Evolutionary conservation across 2,329 filamentous ascomycete genomes (phyloP).

Genomic region (Annulohypoxylon truncatum): DNA sequence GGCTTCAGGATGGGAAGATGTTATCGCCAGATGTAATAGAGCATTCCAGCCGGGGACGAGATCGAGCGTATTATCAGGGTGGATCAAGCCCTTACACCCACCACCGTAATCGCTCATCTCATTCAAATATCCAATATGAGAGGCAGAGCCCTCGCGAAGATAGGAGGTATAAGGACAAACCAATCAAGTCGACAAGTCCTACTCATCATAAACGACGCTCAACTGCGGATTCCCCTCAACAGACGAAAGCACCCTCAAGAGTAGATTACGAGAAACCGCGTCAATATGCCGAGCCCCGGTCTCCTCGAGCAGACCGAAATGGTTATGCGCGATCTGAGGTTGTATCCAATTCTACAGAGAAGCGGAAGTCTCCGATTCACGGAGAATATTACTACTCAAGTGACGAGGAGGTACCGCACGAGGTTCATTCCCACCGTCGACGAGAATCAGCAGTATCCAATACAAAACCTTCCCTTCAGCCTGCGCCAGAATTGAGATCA

Average conservation of each 20-base stretch:
- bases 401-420: conserved; percentile 47
- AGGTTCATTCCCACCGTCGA: conserved; percentile 36
- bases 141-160: conserved; percentile 38
- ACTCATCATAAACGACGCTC: conserved; percentile 43
- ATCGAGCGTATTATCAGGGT: conserved; percentile 47
- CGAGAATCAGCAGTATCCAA: conserved; percentile 42
- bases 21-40: conserved; percentile 61
- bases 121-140: conserved; percentile 39
- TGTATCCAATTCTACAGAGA: conserved; percentile 39
- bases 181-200: conserved; percentile 40
- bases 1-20: conserved; percentile 52
- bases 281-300: conserved; percentile 33
- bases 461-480: conserved; percentile 39
- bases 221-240: conserved; percentile 43
- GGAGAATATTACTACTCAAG: conserved; percentile 47
- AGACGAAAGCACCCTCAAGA: conserved; percentile 41
- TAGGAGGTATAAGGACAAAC: conserved; percentile 41
- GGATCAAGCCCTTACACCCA: conserved; percentile 38
- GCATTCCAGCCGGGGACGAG: conserved; percentile 48
- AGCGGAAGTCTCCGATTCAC: conserved; percentile 37
- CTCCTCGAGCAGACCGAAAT: conserved; percentile 39
- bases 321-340: conserved; percentile 39
- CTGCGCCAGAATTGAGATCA: conserved; percentile 39
- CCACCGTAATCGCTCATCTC: conserved; percentile 41
- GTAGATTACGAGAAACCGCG: conserved; percentile 39